phyloP scores from a whole-genome alignment of 1,284 basidiomycete species.

The Trametes polyzona region DNA sequence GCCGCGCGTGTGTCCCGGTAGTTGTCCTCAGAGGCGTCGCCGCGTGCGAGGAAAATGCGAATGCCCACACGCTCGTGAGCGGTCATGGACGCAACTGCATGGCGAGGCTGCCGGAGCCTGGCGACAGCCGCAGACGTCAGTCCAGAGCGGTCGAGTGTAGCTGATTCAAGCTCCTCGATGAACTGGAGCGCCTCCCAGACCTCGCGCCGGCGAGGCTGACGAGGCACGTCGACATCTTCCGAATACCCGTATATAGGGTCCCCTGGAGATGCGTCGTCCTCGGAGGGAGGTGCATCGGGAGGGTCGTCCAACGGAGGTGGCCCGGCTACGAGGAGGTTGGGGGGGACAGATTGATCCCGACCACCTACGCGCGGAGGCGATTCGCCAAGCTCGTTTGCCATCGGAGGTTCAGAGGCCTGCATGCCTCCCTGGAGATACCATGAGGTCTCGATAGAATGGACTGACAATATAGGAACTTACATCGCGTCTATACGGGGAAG shows the following conservation, averaged over 20 bases:
- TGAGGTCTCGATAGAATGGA: too few species aligned
- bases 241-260: background rate
- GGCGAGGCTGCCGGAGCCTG: background rate
- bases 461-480: too few species aligned
- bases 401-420: too few species aligned
- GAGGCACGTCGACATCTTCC: background rate
- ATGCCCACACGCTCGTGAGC: background rate
- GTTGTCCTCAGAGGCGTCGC: background rate
- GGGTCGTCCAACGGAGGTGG: background rate
- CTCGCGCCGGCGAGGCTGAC: background rate
- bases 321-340: background rate
- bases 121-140: background rate
- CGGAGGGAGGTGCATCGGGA: background rate
- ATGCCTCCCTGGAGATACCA: too few species aligned
- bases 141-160: background rate
- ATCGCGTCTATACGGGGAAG: too few species aligned
- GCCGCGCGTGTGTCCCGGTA: conserved; percentile 1
- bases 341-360: too few species aligned
- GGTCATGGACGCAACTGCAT: background rate
- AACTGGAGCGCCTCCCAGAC: background rate
- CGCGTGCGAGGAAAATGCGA: background rate
- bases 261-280: background rate
- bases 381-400: too few species aligned
- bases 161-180: background rate
- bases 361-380: too few species aligned